Evolutionary conservation across 441 rosid genomes (phyloP).

Genomic region (Dalechampia spathulata): DNA sequence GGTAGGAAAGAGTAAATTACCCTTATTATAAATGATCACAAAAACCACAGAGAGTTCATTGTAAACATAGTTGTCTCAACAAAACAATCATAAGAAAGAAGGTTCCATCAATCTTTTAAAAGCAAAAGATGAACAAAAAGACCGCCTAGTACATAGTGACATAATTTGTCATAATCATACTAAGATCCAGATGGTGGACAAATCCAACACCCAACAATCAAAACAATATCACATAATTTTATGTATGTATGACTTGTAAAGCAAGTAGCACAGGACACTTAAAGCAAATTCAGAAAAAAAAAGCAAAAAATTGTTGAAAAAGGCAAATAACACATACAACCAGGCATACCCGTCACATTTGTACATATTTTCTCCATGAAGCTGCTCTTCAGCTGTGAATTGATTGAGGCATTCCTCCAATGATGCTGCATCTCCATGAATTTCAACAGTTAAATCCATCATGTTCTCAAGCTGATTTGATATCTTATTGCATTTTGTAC

Average conservation of each 20-base stretch:
- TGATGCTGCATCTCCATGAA: slow-evolving; percentile 82
- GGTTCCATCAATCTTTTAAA: not conserved
- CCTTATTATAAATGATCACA: not conserved
- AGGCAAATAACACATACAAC: slow-evolving; percentile 1
- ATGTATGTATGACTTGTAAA: not conserved
- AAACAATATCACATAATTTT: not conserved
- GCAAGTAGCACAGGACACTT: not conserved
- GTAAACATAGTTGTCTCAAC: not conserved
- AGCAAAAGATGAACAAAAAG: not conserved
- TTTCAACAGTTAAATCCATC: slow-evolving; percentile 98
- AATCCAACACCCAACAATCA: slow-evolving; percentile 1
- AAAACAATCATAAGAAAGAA: not conserved
- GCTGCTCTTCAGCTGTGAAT: slow-evolving; percentile 79
- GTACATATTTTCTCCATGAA: slow-evolving; percentile 95
- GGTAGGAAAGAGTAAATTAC: slow-evolving; percentile 1
- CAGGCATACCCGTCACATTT: slow-evolving; percentile 77
- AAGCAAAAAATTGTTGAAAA: not conserved
- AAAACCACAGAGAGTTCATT: not conserved
- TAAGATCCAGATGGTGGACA: not conserved
- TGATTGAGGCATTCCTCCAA: slow-evolving; percentile 95
- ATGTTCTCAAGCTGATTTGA: slow-evolving; percentile 88
- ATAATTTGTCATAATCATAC: not conserved
- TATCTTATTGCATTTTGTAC: slow-evolving; percentile 59
- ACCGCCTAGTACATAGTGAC: not conserved
- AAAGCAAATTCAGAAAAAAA: no score